Conservation (phyloP, 78 protist species). For the Planoprotostelium fungivorum region DNA sequence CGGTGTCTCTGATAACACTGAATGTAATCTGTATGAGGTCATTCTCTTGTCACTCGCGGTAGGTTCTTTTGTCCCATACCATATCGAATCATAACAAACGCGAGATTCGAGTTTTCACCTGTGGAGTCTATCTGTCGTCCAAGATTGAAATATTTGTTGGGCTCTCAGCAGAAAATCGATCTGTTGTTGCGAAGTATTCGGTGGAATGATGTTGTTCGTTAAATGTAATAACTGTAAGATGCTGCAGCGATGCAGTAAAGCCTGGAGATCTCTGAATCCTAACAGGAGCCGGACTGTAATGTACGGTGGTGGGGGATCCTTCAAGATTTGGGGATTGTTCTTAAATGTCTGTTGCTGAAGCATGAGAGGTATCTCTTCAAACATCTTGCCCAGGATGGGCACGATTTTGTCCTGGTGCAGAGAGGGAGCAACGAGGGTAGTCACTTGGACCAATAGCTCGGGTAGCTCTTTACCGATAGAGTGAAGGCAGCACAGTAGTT, state of each 20-base stretch:
- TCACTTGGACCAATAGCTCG: neutral
- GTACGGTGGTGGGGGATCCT: slow-evolving; percentile 35
- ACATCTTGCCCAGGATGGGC: slow-evolving; percentile 43
- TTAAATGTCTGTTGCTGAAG: slow-evolving; percentile 8
- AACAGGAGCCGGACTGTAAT: slow-evolving; percentile 28
- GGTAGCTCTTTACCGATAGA: neutral
- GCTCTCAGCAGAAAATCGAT: slow-evolving; percentile 22
- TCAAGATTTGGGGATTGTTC: slow-evolving; percentile 7
- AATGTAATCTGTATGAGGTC: neutral
- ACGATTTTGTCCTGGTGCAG: neutral
- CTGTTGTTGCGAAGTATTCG: slow-evolving; percentile 49
- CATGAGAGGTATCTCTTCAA: slow-evolving; percentile 48
- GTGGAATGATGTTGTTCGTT: slow-evolving; percentile 62
- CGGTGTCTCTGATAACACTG: slow-evolving; percentile 1
- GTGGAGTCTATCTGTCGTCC: slow-evolving; percentile 13
- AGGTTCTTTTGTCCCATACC: neutral
- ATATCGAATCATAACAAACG: neutral
- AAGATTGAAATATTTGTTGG: slow-evolving; percentile 32
- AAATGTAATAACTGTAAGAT: slow-evolving; percentile 42
- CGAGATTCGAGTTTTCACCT: neutral
- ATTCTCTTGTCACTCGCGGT: neutral
- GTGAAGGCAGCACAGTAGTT: neutral
- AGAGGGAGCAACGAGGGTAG: neutral
- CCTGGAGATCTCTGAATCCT: slow-evolving; percentile 47
- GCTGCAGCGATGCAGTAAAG: slow-evolving; percentile 15